A percentile compares a stretch with the other conserved stretches of the same genome.
Conservation (phyloP, 768 basidiomycete genomes). For the Calocybe cyanea region DNA sequence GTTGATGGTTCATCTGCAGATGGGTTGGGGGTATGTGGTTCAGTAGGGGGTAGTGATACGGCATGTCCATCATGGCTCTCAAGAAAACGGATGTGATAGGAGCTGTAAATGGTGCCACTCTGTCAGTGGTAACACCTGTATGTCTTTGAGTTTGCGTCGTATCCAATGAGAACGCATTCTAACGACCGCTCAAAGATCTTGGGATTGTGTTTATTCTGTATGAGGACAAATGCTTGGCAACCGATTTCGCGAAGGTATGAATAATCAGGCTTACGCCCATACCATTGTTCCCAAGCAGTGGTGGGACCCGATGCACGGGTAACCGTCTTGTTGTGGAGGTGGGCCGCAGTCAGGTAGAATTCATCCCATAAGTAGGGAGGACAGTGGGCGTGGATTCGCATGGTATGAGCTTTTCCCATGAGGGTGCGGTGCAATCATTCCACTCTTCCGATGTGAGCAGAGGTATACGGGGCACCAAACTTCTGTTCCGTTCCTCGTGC, state of each 20-base stretch:
- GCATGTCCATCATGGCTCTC: constrained; percentile 16
- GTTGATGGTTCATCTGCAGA: background rate
- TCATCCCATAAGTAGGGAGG: constrained; percentile 26
- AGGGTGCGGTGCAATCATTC: constrained; percentile 29
- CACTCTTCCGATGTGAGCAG: constrained; percentile 30
- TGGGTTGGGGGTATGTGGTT: background rate
- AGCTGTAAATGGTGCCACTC: constrained; percentile 9
- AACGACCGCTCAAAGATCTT: constrained; percentile 18
- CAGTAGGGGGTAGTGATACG: background rate
- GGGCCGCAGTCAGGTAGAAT: constrained; percentile 14
- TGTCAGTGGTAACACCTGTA: constrained; percentile 26
- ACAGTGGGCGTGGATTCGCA: constrained; percentile 17
- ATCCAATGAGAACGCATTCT: constrained; percentile 37
- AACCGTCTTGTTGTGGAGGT: constrained; percentile 13
- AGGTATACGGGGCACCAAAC: constrained; percentile 24
- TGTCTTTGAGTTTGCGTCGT: constrained; percentile 26
- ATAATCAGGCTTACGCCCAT: constrained; percentile 19
- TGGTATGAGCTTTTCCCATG: constrained; percentile 22
- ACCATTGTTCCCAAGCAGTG: constrained; percentile 19
- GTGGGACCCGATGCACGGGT: background rate
- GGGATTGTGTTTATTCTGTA: constrained; percentile 26
- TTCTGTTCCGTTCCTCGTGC: constrained; percentile 11
- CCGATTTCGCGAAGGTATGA: constrained; percentile 29
- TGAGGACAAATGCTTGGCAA: constrained; percentile 27
- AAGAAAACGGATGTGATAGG: constrained; percentile 22